phyloP scores from a whole-genome alignment of 345 rosid species.

The Trapa bicornis region DNA sequence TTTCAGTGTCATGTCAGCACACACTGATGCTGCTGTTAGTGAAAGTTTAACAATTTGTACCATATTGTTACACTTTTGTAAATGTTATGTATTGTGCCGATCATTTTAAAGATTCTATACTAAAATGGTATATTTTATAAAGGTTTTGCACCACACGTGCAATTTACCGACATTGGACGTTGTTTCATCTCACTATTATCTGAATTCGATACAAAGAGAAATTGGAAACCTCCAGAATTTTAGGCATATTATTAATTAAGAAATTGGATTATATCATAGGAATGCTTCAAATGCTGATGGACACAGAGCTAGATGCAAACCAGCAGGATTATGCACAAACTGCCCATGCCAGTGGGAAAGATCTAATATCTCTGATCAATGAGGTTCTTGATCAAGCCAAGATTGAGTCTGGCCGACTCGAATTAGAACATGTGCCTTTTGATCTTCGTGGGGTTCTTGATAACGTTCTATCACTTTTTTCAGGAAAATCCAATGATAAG shows the following conservation, averaged over 20 bases:
- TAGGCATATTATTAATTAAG: conserved; percentile 1
- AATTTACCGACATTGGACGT: too few relatives aligned
- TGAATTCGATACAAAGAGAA: neutral
- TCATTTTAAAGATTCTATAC: too few relatives aligned
- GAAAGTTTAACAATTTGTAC: too few relatives aligned
- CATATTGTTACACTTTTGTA: too few relatives aligned
- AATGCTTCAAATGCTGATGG: conserved; percentile 89
- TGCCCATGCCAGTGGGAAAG: conserved; percentile 81
- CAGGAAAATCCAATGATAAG: conserved; percentile 57
- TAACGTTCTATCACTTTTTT: conserved; percentile 58
- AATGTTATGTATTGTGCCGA: too few relatives aligned
- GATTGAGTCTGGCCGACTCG: conserved; percentile 96
- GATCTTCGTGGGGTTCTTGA: conserved; percentile 66
- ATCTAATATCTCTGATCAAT: conserved; percentile 67
- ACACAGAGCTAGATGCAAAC: conserved; percentile 63
- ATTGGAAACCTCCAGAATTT: neutral
- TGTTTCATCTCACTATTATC: too few relatives aligned
- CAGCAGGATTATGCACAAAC: conserved; percentile 80
- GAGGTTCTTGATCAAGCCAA: conserved; percentile 97
- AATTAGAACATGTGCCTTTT: conserved; percentile 75
- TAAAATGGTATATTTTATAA: too few relatives aligned
- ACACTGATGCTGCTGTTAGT: too few relatives aligned
- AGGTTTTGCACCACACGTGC: too few relatives aligned
- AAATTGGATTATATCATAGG: conserved; percentile 32
- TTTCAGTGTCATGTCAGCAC: too few relatives aligned